Conservation (phyloP, 228 moss, liverwort and hornwort genomes). For the Sphagnum magellanicum region DNA sequence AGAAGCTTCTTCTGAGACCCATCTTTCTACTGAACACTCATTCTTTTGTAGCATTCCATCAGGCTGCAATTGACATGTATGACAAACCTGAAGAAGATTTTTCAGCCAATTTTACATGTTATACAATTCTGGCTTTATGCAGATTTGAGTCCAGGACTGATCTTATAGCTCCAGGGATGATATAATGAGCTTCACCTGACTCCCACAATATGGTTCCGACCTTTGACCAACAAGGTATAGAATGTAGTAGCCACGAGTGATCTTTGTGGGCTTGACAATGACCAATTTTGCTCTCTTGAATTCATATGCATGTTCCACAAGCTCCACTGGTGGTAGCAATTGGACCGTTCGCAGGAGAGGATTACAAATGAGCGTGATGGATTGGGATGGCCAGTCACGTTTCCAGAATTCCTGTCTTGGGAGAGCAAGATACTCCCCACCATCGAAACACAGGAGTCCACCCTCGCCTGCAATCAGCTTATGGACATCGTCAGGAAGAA, state of each 20-base stretch:
- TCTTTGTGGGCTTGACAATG: slow-evolving; percentile 4
- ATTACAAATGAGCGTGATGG: slow-evolving; percentile 28
- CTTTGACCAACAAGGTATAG: slow-evolving; percentile 16
- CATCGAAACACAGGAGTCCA: slow-evolving; percentile 26
- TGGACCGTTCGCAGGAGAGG: slow-evolving; percentile 24
- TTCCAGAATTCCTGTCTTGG: slow-evolving; percentile 26
- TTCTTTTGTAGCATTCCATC: too few relatives aligned
- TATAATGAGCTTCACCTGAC: not conserved
- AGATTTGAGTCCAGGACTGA: too few relatives aligned
- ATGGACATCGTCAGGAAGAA: slow-evolving; percentile 17
- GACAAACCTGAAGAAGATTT: too few relatives aligned
- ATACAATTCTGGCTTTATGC: too few relatives aligned
- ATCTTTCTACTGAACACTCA: too few relatives aligned
- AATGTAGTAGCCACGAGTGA: slow-evolving; percentile 14
- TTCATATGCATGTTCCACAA: slow-evolving; percentile 29
- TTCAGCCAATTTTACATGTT: too few relatives aligned
- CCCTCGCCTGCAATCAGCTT: slow-evolving; percentile 21
- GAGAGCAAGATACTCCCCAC: slow-evolving; percentile 29
- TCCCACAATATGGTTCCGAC: not conserved
- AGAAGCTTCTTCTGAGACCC: too few relatives aligned
- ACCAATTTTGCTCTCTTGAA: slow-evolving; percentile 30
- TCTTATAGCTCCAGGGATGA: too few relatives aligned
- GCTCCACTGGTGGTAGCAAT: slow-evolving; percentile 17
- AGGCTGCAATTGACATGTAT: too few relatives aligned
- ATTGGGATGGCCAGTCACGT: slow-evolving; percentile 23